A percentile compares a stretch with the other conserved stretches of the same genome.
Evolutionary conservation across 345 rosid genomes (phyloP).

Genomic region (Ailanthus altissimus): DNA sequence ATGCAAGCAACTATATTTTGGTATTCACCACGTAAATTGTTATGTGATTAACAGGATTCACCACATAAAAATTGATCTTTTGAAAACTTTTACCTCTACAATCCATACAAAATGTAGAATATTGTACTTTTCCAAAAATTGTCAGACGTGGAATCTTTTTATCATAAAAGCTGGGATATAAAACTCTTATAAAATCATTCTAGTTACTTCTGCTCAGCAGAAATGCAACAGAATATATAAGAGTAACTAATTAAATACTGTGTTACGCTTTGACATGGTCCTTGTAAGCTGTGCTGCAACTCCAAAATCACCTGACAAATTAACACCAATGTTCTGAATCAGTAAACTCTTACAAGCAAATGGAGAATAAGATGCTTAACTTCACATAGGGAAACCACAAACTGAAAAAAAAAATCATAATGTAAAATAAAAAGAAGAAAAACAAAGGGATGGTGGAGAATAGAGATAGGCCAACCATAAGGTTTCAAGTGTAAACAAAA

Average conservation of each 20-base stretch:
- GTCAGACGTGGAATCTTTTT: not conserved
- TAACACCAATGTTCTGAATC: constrained; percentile 10
- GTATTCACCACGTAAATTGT: not conserved
- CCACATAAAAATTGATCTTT: not conserved
- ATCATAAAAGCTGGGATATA: not conserved
- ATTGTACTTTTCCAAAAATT: not conserved
- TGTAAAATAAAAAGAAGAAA: not conserved
- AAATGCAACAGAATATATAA: not conserved
- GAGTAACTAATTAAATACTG: constrained; percentile 45
- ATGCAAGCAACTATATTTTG: not conserved
- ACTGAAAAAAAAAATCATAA: not conserved
- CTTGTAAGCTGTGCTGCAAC: constrained; percentile 99
- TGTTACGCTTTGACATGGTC: constrained; percentile 98
- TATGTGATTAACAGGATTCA: constrained; percentile 1
- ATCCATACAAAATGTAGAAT: not conserved
- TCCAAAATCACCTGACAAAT: constrained; percentile 89
- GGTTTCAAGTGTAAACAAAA: not conserved
- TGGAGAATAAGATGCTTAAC: not conserved
- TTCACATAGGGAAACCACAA: not conserved
- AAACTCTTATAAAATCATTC: not conserved
- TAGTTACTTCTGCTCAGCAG: constrained; percentile 7
- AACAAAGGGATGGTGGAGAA: not conserved
- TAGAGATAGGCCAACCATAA: not conserved
- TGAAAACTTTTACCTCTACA: constrained; percentile 4
- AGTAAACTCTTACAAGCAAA: not conserved